Evolutionary conservation across 2,329 filamentous ascomycete genomes (phyloP), one percentile per base, ranked within the genome.

Genomic region (Penicillium sumatraense): DNA sequence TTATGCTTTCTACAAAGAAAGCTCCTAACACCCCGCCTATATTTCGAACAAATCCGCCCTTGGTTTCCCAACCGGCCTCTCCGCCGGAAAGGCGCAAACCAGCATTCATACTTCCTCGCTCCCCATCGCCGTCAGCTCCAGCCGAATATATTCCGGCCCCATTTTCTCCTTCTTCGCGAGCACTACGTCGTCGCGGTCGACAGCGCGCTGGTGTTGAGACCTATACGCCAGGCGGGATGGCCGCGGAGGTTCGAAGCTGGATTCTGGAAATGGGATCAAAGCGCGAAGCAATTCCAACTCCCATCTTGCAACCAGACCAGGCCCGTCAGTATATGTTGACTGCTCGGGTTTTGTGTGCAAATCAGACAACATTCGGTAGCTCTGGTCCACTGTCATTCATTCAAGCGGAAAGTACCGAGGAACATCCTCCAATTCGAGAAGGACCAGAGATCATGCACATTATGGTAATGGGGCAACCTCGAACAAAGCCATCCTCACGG

Each of bases 181-280:
- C 67, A 0, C 55, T 72, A 3, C 63, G 60, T 11, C 67, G 72
- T 5, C 66, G 68, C n/a, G 72, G 73, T 8, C 60, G 69, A 26
- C 52, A 58, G 1, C 66, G 62, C 8, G 49, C 61, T 1, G 54
- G 53, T n/a, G 58, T 54, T 1, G 61, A 62, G 10, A 60, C 52
- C 5, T 76, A 75, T 58, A 42, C 71, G 0, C 65, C 72, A 1
- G 73, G 70, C 5, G 75, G 75, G 5, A 74, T 77, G 70, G 74
- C 75, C 7, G 66, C 74, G 1, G 67, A 75, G 48, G 69, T 75
- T 24, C 73, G 74, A n/a, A 68, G 69, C 51, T 78, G 75, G 75
- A 65, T 78, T 9, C 51, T 77, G 5, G 75, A 78, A 48, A 68
- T 67, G 53, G 73, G 69, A 9, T 58, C 69, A 1, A 74, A 68